phyloP scores from a whole-genome alignment of 2,329 filamentous ascomycete genomes.

The Talaromyces verruculosus region DNA sequence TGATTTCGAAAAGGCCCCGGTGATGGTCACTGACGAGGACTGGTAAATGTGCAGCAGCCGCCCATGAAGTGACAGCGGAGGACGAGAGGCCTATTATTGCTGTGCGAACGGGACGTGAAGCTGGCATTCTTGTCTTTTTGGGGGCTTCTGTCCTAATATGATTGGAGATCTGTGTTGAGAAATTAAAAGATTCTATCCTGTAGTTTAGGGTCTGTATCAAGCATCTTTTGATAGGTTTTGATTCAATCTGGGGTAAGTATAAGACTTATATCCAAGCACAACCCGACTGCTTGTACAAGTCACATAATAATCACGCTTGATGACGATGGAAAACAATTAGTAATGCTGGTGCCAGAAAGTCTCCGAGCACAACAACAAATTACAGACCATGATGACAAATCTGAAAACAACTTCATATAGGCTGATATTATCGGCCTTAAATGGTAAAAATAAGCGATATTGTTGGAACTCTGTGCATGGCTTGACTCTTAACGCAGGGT shows the following conservation, averaged over 20 bases:
- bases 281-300: neutral
- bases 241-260: neutral
- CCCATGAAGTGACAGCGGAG: slow-evolving; percentile 11
- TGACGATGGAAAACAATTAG: neutral
- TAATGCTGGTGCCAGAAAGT: neutral
- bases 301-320: no score
- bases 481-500: no score
- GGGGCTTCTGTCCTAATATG: neutral
- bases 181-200: neutral
- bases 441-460: neutral
- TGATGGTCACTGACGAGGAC: neutral
- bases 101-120: slow-evolving; percentile 2
- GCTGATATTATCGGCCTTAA: neutral
- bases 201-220: neutral
- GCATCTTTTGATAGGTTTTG: neutral
- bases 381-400: neutral
- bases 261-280: neutral
- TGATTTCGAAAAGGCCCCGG: slow-evolving; percentile 4
- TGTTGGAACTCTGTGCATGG: neutral
- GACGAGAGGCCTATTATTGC: slow-evolving; percentile 12
- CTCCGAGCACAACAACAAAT: neutral
- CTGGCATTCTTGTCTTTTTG: neutral
- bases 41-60: slow-evolving; percentile 8
- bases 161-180: no score
- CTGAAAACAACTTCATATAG: neutral